phyloP scores from a whole-genome alignment of 176 grass and related monocot genomes.

The Alloteropsis semialata region DNA sequence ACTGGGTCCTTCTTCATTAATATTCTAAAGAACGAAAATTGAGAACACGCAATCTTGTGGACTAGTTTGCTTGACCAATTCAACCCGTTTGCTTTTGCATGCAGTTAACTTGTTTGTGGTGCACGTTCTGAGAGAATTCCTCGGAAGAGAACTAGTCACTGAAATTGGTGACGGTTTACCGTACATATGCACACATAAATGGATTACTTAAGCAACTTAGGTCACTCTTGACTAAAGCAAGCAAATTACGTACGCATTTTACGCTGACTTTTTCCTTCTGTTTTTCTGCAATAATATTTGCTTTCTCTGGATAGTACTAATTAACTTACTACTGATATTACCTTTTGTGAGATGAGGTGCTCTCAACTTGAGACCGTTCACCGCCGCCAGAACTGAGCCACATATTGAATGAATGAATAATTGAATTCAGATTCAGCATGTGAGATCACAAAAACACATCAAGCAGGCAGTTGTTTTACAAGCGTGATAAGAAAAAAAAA shows the following conservation, averaged over 20 bases:
- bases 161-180: background rate
- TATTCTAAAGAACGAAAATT: background rate
- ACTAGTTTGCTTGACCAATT: background rate
- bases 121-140: background rate
- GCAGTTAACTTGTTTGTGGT: background rate
- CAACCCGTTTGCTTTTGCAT: background rate
- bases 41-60: background rate
- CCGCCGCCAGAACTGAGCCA: slow-evolving; percentile 41
- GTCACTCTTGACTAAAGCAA: background rate
- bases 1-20: background rate
- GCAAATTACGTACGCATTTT: background rate
- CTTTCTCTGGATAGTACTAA: too few species aligned
- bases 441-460: background rate
- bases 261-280: background rate
- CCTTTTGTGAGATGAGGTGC: slow-evolving; percentile 40
- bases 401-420: background rate
- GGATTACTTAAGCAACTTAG: background rate
- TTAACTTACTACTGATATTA: background rate
- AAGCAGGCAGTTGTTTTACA: too few species aligned
- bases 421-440: background rate
- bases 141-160: background rate
- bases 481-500: background rate
- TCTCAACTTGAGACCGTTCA: slow-evolving; percentile 36
- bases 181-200: background rate
- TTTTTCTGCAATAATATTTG: too few species aligned